Base-by-base conservation (phyloP, 139 green algal species). In the Mesotaenium endlicherianum region DNA sequence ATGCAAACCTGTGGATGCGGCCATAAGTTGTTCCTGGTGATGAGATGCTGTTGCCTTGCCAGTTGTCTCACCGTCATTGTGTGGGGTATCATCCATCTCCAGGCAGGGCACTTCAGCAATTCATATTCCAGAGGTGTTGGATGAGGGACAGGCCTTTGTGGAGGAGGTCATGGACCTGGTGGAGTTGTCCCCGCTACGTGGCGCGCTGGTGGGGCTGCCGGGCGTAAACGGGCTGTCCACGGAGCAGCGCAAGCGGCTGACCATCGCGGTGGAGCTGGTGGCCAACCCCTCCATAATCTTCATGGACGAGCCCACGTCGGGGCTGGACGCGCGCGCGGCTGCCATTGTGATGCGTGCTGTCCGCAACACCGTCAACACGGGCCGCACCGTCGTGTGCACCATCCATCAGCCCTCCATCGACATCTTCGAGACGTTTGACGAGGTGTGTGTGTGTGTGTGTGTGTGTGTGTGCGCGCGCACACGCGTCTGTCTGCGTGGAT, bases 251-350 rank as follows among this genome's bases (percentile, higher is more conserved):
- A 98, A 98, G 91, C 89, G 93, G 1, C 90, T 98, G 34, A 97
- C 91, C 77, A 98, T 98, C 70, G 95, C 91, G 0, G 93, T 98
- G 36, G 95, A 98, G 91, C 89, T 98, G 40, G 95, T 98, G 14
- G 90, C 92, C 49, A 94, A 94, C 87, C 90, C 92, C 0, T 72
- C 71, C 40, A 80, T 91, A 30, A 85, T 91, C 41, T 90, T 91
- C 70, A 86, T 91, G 81, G 89, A 92, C 47, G 89, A 92, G 44
- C 82, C 82, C 16, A 87, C 82, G 20, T 87, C 81, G 16, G 45
- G 81, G 8, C 36, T 87, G 0, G 81, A 87, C 36, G 81, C 81
- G 38, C 81, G 81, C 3, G 81, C 81, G 36, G 81, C 81, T 34
- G 81, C 81, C 14, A 87, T 87, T 75, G 81, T 87, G 45, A 87